These are phyloP conservation scores for Citrus inodora DNA, from an alignment of 345 rosid genomes.

Conservation along the genomic window DNA sequence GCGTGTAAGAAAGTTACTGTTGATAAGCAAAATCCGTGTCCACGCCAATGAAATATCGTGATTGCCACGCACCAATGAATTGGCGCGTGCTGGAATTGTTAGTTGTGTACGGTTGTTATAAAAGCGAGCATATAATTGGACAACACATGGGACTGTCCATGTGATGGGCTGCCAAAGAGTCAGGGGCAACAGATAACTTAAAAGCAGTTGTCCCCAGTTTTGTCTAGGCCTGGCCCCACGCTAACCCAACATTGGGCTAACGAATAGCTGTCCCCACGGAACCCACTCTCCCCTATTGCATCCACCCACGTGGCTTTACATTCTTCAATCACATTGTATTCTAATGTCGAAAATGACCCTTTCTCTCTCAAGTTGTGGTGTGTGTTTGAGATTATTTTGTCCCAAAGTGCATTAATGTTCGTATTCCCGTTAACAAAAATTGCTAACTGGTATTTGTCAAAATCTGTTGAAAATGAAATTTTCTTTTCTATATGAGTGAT, in stretches of 20 bases:
- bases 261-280: conserved; percentile 12
- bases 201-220: conserved; percentile 36
- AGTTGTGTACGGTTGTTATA: neutral
- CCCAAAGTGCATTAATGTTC: neutral
- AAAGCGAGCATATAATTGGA: neutral
- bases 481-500: no score
- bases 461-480: neutral
- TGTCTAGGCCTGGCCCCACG: conserved; percentile 18
- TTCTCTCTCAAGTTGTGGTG: neutral
- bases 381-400: neutral
- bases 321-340: neutral
- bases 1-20: neutral
- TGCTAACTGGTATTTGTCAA: neutral
- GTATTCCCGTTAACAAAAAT: neutral
- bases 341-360: neutral
- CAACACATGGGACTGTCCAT: conserved; percentile 47
- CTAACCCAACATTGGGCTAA: conserved; percentile 8
- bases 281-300: neutral
- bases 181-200: conserved; percentile 36
- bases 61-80: neutral
- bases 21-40: no score
- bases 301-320: conserved; percentile 5
- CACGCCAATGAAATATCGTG: neutral
- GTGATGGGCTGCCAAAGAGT: conserved; percentile 53
- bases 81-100: neutral